These are phyloP conservation scores for Cyclocybe cylindracea DNA, from an alignment of 768 basidiomycete species.

Conservation along the genomic window DNA sequence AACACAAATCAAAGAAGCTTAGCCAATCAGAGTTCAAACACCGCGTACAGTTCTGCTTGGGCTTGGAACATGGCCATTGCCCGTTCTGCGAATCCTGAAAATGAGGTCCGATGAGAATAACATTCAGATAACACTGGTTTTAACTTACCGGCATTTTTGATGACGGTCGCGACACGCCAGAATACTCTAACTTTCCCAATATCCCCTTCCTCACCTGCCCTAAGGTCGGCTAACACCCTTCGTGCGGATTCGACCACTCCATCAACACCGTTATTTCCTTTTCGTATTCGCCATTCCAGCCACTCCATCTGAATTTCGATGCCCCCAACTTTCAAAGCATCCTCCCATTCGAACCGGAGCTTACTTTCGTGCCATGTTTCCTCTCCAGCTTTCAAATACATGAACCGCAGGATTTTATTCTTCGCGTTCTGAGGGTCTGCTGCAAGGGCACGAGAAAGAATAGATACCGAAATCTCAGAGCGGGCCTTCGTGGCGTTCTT, in stretches of 20 bases:
- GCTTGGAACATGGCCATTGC: constrained; percentile 81
- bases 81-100: constrained; percentile 69
- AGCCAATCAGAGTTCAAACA: background rate
- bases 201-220: constrained; percentile 44
- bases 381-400: constrained; percentile 72
- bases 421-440: constrained; percentile 51
- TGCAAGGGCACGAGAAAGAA: constrained; percentile 64
- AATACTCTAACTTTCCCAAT: constrained; percentile 58
- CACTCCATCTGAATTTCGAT: constrained; percentile 75
- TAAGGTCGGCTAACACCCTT: constrained; percentile 46
- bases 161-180: constrained; percentile 67
- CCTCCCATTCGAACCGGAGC: constrained; percentile 62
- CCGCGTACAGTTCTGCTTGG: constrained; percentile 75
- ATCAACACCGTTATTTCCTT: constrained; percentile 46
- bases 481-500: constrained; percentile 71
- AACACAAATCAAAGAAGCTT: background rate
- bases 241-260: constrained; percentile 53
- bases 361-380: constrained; percentile 65
- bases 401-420: constrained; percentile 55
- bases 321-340: constrained; percentile 51
- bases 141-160: constrained; percentile 63
- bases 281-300: constrained; percentile 74
- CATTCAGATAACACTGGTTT: background rate
- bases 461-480: constrained; percentile 68
- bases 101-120: constrained; percentile 7